phyloP scores from a whole-genome alignment of 2,329 filamentous ascomycete species.

The Neonectria magnoliae region DNA sequence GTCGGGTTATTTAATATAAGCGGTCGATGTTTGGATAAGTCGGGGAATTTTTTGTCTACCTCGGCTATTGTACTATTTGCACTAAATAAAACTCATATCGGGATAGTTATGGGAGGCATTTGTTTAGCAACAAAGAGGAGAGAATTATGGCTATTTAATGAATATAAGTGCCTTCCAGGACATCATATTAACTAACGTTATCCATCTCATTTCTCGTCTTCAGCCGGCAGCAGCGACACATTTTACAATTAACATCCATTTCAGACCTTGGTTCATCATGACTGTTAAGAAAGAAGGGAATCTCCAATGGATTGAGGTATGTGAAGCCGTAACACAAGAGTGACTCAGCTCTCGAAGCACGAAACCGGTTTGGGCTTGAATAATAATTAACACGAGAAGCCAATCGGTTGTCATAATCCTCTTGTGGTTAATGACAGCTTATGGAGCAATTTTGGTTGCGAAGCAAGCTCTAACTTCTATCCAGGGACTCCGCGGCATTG shows the following conservation, averaged over 20 bases:
- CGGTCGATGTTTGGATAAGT: background rate
- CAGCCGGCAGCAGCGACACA: background rate
- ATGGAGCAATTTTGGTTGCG: background rate
- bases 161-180: background rate
- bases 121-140: background rate
- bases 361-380: background rate
- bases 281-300: background rate
- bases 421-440: background rate
- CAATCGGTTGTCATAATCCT: background rate
- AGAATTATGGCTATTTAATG: background rate
- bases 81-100: background rate
- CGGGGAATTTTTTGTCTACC: background rate
- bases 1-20: background rate
- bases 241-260: background rate
- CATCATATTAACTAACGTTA: background rate
- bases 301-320: background rate
- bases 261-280: background rate
- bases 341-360: background rate
- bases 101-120: background rate
- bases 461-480: background rate
- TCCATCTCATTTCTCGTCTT: background rate
- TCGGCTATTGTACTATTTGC: background rate
- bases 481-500: background rate
- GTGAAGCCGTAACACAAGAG: background rate
- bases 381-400: background rate